phyloP scores from a whole-genome alignment of 306 rosid genomes.

The Fagus crenata region DNA sequence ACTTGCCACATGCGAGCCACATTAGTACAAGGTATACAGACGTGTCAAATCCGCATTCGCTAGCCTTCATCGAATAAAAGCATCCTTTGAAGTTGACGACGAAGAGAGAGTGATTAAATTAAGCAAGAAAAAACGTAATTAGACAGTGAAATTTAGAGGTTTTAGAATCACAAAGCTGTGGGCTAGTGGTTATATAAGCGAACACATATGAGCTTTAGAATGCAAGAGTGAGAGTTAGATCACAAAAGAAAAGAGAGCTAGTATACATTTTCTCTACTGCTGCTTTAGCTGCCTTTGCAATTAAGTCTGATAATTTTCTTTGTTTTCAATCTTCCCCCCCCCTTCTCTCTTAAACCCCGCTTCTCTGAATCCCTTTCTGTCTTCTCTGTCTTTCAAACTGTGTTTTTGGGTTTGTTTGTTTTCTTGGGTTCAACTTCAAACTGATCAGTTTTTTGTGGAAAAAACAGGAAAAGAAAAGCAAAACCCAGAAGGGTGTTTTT shows the following conservation, averaged over 20 bases:
- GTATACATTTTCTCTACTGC: background rate
- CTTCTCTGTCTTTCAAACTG: slow-evolving; percentile 33
- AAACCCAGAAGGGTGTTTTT: slow-evolving; percentile 28
- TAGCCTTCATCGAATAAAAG: slow-evolving; percentile 19
- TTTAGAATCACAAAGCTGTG: background rate
- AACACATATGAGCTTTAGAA: background rate
- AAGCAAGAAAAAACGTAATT: slow-evolving; percentile 15
- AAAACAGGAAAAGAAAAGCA: background rate
- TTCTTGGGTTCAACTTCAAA: background rate
- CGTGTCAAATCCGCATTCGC: slow-evolving; percentile 25
- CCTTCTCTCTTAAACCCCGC: slow-evolving; percentile 2
- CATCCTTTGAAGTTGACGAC: slow-evolving; percentile 42
- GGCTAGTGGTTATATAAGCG: slow-evolving; percentile 38
- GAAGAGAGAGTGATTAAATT: slow-evolving; percentile 7
- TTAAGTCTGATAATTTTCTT: slow-evolving; percentile 2
- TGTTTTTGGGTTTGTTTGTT: slow-evolving; percentile 5
- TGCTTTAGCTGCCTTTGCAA: background rate
- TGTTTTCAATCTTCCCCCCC: background rate
- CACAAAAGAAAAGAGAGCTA: background rate
- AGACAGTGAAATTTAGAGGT: slow-evolving; percentile 11
- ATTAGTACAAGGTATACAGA: background rate
- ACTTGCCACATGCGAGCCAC: slow-evolving; percentile 21
- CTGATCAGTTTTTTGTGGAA: background rate
- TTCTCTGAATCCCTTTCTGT: slow-evolving; percentile 45
- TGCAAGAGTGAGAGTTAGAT: slow-evolving; percentile 34